Evolutionary conservation across 805 yeast genomes (phyloP), one percentile per base, ranked within the genome.

Genomic region (Cyberlindnera misumaiensis): DNA sequence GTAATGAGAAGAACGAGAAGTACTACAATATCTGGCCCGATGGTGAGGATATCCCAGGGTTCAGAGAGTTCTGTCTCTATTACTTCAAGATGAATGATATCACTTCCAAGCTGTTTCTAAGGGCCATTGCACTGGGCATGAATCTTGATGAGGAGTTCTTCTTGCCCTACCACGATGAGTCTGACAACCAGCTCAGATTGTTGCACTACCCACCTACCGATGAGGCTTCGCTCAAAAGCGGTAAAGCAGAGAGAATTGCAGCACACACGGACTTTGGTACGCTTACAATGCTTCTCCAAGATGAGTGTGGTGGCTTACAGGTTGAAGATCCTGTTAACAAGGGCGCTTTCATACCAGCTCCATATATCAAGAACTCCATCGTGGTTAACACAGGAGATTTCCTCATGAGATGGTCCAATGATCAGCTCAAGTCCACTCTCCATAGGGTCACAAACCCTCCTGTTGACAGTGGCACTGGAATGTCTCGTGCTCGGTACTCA

Each of bases 191-290:
- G 30, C 27, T 52, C 28, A 44, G 57, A 32, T 32, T 49, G 5
- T 35, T 50, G 10, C 55, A 50, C 32, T 53, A 53, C 32, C 57
- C 57, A n/a, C 51, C 53, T 14, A 47, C 53, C 1, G 42, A 46
- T 30, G 49, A 41, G 30, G 25, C 15, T 2, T 37, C 35, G n/a
- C 29, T 52, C 35, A 40, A 41, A 33, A 32, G 28, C 1, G 52
- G 53, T 2, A 50, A 46, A 32, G 32, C 55, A 3, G 58, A 53
- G 34, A 49, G 56, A 42, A 52, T 53, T 20, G 58, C 53, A 14
- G 55, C 56, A 4, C 58, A 53, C 22, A 53, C 56, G 4, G 58
- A 53, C 30, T 51, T 50, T 35, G 58, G 56, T 18, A 52, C 56
- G 5, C 26, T 53, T n/a, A 53, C 56, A 0, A 48, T 53, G 52